phyloP scores from a whole-genome alignment of 2,329 filamentous ascomycete species.

The Coleophoma crateriformis region DNA sequence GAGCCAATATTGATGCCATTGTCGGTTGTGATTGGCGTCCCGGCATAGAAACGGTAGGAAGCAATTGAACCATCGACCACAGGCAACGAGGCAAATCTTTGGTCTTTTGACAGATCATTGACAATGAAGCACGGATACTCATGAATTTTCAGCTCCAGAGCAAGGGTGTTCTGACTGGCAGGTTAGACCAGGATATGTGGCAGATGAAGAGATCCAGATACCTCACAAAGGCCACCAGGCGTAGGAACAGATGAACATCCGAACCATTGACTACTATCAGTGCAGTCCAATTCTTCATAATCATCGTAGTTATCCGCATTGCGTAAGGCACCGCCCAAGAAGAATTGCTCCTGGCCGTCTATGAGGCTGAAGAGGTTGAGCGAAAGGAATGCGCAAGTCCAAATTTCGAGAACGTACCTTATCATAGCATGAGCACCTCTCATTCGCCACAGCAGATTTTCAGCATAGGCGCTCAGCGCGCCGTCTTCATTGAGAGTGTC shows the following conservation, averaged over 20 bases:
- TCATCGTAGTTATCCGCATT: not conserved
- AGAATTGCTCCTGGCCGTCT: slow-evolving; percentile 21
- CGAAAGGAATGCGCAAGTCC: not conserved
- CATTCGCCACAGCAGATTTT: slow-evolving; percentile 42
- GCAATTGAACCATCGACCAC: slow-evolving; percentile 16
- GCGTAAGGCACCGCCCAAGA: slow-evolving; percentile 17
- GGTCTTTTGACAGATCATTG: slow-evolving; percentile 14
- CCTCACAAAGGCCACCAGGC: slow-evolving; percentile 22
- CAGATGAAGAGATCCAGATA: slow-evolving; percentile 3
- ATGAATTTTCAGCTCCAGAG: slow-evolving; percentile 8
- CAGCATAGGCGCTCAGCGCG: slow-evolving; percentile 30
- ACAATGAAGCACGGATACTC: slow-evolving; percentile 18
- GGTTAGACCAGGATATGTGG: too few species aligned
- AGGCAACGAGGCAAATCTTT: slow-evolving; percentile 13
- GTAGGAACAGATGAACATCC: slow-evolving; percentile 17
- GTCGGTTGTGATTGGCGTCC: slow-evolving; percentile 18
- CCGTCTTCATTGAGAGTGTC: slow-evolving; percentile 20
- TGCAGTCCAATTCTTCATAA: not conserved
- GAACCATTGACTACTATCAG: slow-evolving; percentile 15
- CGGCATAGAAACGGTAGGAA: slow-evolving; percentile 20
- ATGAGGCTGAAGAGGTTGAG: slow-evolving; percentile 9
- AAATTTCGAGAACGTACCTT: slow-evolving; percentile 11
- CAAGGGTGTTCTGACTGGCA: slow-evolving; percentile 11
- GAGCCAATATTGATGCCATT: slow-evolving; percentile 20
- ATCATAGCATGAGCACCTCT: slow-evolving; percentile 21